A percentile compares a stretch with the other conserved stretches of the same genome.
phyloP scores from a whole-genome alignment of 2,329 filamentous ascomycete species.

The Ophiostoma ips region DNA sequence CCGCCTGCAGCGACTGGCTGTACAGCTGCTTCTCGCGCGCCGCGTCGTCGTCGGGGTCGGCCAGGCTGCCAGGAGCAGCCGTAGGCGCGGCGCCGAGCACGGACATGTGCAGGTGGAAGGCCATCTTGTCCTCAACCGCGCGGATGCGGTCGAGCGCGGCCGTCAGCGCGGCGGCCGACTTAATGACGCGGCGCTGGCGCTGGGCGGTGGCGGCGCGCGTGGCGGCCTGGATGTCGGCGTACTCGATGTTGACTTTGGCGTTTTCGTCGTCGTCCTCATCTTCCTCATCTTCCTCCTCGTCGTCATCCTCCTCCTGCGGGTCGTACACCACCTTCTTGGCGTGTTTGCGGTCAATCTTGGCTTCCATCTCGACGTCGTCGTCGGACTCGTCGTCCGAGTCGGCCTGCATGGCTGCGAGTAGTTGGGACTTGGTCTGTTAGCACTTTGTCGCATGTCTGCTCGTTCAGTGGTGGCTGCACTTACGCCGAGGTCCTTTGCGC shows the following conservation, averaged over 20 bases:
- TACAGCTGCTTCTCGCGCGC: constrained; percentile 89
- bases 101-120: constrained; percentile 74
- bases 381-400: constrained; percentile 46
- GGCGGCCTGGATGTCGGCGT: constrained; percentile 69
- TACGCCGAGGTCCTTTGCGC: constrained; percentile 7
- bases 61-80: constrained; percentile 40
- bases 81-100: constrained; percentile 52
- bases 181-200: constrained; percentile 56
- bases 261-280: constrained; percentile 29
- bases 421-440: constrained; percentile 28
- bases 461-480: background rate
- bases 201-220: constrained; percentile 76
- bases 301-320: constrained; percentile 11
- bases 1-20: constrained; percentile 72
- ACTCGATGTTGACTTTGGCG: constrained; percentile 44
- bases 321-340: constrained; percentile 18
- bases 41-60: constrained; percentile 81
- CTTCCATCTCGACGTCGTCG: constrained; percentile 64
- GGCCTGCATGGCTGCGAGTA: constrained; percentile 42
- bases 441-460: no score
- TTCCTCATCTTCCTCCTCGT: constrained; percentile 17
- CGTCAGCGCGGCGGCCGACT: constrained; percentile 50
- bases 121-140: constrained; percentile 34
- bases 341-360: constrained; percentile 42
- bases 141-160: constrained; percentile 68